Evolutionary conservation across 768 basidiomycete genomes (phyloP).

Genomic region (Amanita rubescens): DNA sequence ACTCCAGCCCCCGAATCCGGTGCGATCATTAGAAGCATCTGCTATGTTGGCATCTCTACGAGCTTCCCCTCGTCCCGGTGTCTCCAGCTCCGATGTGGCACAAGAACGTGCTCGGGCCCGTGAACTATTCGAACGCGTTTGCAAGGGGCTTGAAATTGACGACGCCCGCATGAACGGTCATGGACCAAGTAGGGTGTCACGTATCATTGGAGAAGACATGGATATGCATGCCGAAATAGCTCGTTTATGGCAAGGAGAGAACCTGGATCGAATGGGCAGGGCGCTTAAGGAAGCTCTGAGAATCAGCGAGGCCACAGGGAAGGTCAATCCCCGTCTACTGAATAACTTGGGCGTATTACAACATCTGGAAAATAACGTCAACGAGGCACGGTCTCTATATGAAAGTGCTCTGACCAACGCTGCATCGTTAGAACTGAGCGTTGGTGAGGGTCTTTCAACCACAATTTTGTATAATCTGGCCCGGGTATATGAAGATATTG

Average conservation of each 20-base stretch:
- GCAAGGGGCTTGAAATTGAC: constrained; percentile 60
- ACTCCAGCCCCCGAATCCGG: constrained; percentile 56
- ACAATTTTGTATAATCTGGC: constrained; percentile 90
- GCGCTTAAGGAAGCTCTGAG: constrained; percentile 70
- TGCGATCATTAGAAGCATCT: constrained; percentile 73
- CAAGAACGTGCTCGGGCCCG: constrained; percentile 71
- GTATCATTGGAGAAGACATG: constrained; percentile 64
- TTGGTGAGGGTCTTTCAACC: constrained; percentile 66
- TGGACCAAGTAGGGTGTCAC: constrained; percentile 31
- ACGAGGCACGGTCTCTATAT: constrained; percentile 56
- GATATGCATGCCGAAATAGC: constrained; percentile 92
- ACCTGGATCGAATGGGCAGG: constrained; percentile 60
- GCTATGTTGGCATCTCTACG: constrained; percentile 87
- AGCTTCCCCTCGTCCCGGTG: constrained; percentile 73
- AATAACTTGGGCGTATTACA: constrained; percentile 77
- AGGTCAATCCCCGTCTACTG: constrained; percentile 57
- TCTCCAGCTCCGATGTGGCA: constrained; percentile 63
- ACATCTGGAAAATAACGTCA: constrained; percentile 57
- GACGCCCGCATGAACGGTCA: constrained; percentile 41
- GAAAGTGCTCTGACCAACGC: constrained; percentile 66
- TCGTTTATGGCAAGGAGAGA: constrained; percentile 80
- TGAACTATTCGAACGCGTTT: constrained; percentile 73
- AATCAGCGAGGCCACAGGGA: constrained; percentile 45
- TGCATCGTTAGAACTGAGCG: constrained; percentile 34
- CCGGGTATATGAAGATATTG: constrained; percentile 81